Evolutionary conservation across 2,329 filamentous ascomycete genomes (phyloP).

Genomic region (Lasiodiplodia sp.): DNA sequence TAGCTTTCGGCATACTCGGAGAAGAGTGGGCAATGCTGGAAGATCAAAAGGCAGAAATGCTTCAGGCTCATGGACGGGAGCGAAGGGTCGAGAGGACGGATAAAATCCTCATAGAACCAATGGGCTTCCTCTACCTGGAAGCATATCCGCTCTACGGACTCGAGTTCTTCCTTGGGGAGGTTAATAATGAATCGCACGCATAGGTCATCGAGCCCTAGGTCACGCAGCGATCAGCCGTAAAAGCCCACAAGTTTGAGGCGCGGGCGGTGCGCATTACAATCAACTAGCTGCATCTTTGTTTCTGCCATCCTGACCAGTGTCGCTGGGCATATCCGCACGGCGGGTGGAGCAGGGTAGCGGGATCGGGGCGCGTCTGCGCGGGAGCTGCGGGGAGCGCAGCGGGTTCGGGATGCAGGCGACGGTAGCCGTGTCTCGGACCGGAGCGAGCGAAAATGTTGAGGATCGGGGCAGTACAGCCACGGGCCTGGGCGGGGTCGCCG

Average conservation of each 20-base stretch:
- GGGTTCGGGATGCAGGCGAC: conserved; percentile 10
- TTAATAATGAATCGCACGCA: conserved; percentile 99
- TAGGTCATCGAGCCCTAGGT: conserved; percentile 89
- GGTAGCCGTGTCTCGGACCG: not conserved
- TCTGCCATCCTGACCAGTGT: conserved; percentile 71
- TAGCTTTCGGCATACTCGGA: conserved; percentile 79
- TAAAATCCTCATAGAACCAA: conserved; percentile 99
- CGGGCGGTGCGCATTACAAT: conserved; percentile 67
- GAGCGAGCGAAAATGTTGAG: conserved; percentile 21
- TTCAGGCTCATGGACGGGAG: conserved; percentile 86
- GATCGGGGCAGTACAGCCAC: conserved; percentile 29
- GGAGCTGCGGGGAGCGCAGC: conserved; percentile 33
- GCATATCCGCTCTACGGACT: conserved; percentile 90
- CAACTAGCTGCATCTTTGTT: conserved; percentile 85
- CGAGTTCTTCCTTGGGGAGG: conserved; percentile 87
- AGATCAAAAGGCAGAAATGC: conserved; percentile 87
- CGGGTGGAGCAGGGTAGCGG: conserved; percentile 14
- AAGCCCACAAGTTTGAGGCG: not conserved
- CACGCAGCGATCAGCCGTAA: conserved; percentile 21
- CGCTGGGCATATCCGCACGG: conserved; percentile 65
- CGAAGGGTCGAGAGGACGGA: conserved; percentile 84
- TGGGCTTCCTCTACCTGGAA: conserved; percentile 99
- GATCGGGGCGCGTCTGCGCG: conserved; percentile 39
- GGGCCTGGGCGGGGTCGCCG: conserved; percentile 16
- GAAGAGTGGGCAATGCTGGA: conserved; percentile 90